A percentile compares a stretch with the other conserved stretches of the same genome.
phyloP scores from a whole-genome alignment of 257 asterid species.

The Solanum bulbocastanum region DNA sequence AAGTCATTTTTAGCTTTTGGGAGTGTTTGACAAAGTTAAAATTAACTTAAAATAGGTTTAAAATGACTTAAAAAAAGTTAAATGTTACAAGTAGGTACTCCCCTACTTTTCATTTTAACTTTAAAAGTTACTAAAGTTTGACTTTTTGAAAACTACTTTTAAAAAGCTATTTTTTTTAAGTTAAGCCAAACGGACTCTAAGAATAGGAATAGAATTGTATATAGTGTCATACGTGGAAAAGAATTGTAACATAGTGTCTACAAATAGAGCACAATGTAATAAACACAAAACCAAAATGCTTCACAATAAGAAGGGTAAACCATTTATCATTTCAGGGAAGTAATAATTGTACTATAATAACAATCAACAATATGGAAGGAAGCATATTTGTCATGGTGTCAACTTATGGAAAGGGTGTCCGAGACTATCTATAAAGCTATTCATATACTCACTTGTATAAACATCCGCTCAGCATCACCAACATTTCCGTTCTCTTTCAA shows the following conservation, averaged over 20 bases:
- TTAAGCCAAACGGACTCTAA: no score
- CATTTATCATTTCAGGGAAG: not conserved
- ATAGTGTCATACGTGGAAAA: not conserved
- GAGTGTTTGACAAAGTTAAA: no score
- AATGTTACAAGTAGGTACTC: no score
- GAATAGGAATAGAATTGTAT: not conserved
- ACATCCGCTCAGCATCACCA: constrained; percentile 98
- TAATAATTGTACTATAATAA: not conserved
- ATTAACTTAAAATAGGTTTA: no score
- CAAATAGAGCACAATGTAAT: not conserved
- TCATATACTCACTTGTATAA: constrained; percentile 59
- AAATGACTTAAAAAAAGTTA: no score
- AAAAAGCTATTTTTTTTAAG: no score
- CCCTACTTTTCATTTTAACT: no score
- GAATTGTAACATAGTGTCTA: not conserved
- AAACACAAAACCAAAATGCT: not conserved
- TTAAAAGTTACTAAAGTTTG: no score
- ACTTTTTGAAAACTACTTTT: no score
- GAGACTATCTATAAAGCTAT: not conserved
- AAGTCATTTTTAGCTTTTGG: no score
- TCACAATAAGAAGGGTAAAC: not conserved
- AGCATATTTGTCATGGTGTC: not conserved
- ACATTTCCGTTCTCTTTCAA: constrained; percentile 69
- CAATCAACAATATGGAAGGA: not conserved
- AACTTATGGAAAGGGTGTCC: not conserved